These are phyloP conservation scores for Blastobotrys terrestris DNA, from an alignment of 805 yeast genomes.

Conservation along the genomic window DNA sequence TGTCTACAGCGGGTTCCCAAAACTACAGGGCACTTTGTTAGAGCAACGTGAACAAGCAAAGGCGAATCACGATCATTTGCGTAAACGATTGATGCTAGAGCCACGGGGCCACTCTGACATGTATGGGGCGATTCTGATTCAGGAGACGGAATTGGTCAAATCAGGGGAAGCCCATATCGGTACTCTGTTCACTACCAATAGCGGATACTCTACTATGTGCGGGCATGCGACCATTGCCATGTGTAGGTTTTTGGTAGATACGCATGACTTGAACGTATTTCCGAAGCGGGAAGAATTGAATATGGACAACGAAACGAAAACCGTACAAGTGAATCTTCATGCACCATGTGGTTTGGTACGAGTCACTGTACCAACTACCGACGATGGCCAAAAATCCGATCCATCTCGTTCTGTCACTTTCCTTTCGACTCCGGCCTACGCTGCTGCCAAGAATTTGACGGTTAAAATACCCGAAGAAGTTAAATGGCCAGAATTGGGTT, in stretches of 20 bases:
- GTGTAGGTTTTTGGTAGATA: background rate
- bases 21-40: background rate
- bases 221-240: background rate
- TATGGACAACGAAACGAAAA: background rate
- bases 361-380: background rate
- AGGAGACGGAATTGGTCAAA: background rate
- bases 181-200: background rate
- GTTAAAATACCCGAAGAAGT: background rate
- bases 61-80: background rate
- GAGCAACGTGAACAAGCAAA: background rate
- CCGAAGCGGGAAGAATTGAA: background rate
- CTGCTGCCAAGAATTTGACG: background rate
- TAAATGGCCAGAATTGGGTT: background rate
- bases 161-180: background rate
- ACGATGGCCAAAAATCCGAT: background rate
- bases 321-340: background rate
- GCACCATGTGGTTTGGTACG: background rate
- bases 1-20: background rate
- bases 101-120: background rate
- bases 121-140: background rate
- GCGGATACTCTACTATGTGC: background rate
- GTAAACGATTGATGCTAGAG: background rate
- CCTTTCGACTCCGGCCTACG: background rate
- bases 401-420: background rate
- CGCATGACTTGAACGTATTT: background rate